Conservation (phyloP, 371 early-diverging fungal genomes). For the Umbelopsis sp. region DNA sequence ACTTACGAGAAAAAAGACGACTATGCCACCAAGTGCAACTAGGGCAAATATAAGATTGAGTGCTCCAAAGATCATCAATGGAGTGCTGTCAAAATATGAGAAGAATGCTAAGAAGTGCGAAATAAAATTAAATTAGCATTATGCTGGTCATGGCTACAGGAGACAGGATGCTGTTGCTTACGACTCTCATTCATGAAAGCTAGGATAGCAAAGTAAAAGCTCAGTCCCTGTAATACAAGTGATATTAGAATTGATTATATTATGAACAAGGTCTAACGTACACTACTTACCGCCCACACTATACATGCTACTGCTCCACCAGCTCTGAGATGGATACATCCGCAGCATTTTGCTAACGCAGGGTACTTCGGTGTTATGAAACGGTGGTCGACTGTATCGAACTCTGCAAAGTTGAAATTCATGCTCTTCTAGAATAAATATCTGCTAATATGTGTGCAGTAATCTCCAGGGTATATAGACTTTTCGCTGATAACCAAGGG, state of each 20-base stretch:
- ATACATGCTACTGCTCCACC: slow-evolving; percentile 40
- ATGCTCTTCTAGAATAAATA: slow-evolving; percentile 16
- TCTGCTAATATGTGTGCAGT: background rate
- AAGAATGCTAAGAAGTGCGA: slow-evolving; percentile 38
- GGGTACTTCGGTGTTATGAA: background rate
- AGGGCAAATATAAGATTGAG: slow-evolving; percentile 41
- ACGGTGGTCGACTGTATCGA: background rate
- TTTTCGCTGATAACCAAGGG: background rate
- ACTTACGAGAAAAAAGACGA: slow-evolving; percentile 29
- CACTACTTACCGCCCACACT: slow-evolving; percentile 43
- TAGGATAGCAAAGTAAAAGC: slow-evolving; percentile 49
- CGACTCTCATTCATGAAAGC: slow-evolving; percentile 51
- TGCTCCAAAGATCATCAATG: slow-evolving; percentile 44
- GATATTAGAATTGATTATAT: background rate
- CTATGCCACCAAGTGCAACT: slow-evolving; percentile 34
- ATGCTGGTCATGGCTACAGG: background rate
- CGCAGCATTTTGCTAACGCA: slow-evolving; percentile 34
- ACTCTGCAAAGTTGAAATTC: background rate
- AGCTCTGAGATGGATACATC: slow-evolving; percentile 51
- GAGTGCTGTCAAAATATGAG: slow-evolving; percentile 35
- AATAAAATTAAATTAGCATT: background rate
- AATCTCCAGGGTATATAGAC: slow-evolving; percentile 4
- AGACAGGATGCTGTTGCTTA: slow-evolving; percentile 24
- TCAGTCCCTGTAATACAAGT: slow-evolving; percentile 32
- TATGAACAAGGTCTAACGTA: background rate